phyloP scores from a whole-genome alignment of 768 basidiomycete species.

The Leucosporidium yakuticum region DNA sequence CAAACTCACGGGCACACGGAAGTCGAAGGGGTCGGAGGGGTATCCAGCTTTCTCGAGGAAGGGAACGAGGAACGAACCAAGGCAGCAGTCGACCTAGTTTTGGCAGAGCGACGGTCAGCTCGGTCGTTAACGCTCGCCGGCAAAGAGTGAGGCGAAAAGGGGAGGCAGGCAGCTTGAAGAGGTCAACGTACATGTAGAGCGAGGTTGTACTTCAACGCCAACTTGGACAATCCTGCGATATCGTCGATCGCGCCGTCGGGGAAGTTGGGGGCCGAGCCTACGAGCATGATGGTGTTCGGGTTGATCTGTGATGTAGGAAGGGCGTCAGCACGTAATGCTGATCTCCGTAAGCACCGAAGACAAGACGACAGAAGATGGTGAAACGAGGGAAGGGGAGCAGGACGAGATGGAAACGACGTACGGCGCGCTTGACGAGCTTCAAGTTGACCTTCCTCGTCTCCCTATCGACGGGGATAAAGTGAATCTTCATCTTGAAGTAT shows the following conservation, averaged over 20 bases:
- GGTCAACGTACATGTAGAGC: constrained; percentile 75
- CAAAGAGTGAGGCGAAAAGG: too few relatives aligned
- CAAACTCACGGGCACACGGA: constrained; percentile 54
- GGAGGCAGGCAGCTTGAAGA: too few relatives aligned
- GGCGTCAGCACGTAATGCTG: constrained; percentile 52
- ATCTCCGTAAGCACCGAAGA: constrained; percentile 64
- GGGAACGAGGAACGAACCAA: constrained; percentile 74
- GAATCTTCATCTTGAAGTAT: constrained; percentile 84
- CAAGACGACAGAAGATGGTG: constrained; percentile 1
- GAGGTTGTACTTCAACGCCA: constrained; percentile 68
- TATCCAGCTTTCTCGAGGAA: constrained; percentile 62
- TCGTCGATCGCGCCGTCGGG: constrained; percentile 49
- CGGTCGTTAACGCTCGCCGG: too few relatives aligned
- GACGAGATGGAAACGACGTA: constrained; percentile 44
- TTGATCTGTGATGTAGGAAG: constrained; percentile 48
- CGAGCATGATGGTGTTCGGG: constrained; percentile 22
- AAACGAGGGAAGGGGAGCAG: constrained; percentile 43
- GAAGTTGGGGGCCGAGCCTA: constrained; percentile 44
- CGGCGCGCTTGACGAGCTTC: constrained; percentile 66
- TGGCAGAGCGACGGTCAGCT: too few relatives aligned
- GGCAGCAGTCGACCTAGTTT: constrained; percentile 31
- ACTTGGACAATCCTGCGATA: constrained; percentile 65
- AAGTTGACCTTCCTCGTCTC: constrained; percentile 72
- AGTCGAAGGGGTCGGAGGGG: constrained; percentile 63
- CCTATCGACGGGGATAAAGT: constrained; percentile 72